A percentile compares a stretch with the other conserved stretches of the same genome.
These are phyloP conservation scores for Globisporangium heterothallicum DNA, from an alignment of 352 stramenopile genomes.

Conservation along the genomic window DNA sequence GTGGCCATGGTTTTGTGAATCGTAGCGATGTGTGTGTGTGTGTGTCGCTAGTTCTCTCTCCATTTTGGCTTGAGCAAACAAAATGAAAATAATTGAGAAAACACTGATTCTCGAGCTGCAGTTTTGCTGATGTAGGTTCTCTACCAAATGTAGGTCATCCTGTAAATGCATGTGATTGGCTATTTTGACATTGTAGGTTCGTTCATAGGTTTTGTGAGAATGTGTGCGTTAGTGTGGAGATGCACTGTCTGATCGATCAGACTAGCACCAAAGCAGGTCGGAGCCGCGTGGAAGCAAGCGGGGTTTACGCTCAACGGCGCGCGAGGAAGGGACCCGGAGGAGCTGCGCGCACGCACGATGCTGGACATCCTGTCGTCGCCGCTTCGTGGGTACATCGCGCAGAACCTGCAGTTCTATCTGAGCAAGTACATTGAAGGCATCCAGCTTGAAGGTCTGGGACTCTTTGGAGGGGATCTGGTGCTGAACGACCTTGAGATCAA, in stretches of 20 bases:
- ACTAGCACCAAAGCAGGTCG: background rate
- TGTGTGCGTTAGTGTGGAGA: background rate
- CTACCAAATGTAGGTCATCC: background rate
- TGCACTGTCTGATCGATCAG: background rate
- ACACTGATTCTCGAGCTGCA: too few species aligned
- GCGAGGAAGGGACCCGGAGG: too few species aligned
- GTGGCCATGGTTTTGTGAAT: background rate
- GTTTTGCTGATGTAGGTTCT: too few species aligned
- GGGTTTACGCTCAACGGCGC: background rate
- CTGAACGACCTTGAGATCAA: conserved; percentile 88
- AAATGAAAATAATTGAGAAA: too few species aligned
- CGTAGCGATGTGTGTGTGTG: too few species aligned
- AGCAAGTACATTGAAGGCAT: conserved; percentile 90
- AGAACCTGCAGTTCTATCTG: conserved; percentile 86
- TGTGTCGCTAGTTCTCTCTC: too few species aligned
- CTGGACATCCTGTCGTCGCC: conserved; percentile 83
- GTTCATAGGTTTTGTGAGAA: background rate
- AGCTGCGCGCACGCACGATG: conserved; percentile 26
- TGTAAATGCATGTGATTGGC: background rate
- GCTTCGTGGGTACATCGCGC: conserved; percentile 79
- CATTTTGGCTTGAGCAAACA: too few species aligned
- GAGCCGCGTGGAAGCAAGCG: too few species aligned
- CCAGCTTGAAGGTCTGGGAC: conserved; percentile 74
- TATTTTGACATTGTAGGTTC: background rate
- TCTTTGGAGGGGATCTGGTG: conserved; percentile 83